Evolutionary conservation across 2,329 filamentous ascomycete species (phyloP).

Genomic region (Pseudogymnoascus sp.): DNA sequence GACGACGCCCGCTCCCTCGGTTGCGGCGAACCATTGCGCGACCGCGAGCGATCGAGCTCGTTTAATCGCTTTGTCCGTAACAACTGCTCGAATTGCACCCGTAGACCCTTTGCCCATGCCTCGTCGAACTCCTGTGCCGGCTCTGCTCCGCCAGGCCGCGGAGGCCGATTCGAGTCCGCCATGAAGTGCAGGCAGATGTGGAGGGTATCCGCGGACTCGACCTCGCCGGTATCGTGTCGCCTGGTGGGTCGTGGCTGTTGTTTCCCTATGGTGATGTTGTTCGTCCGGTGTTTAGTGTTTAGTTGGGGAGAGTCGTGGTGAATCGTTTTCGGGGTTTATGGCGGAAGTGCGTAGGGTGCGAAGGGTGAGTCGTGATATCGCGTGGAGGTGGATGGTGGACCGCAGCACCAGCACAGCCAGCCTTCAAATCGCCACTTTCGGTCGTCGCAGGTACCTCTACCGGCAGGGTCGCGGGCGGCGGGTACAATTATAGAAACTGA

Average conservation of each 20-base stretch:
- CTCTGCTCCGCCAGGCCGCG: conserved; percentile 9
- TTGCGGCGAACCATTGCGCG: conserved; percentile 49
- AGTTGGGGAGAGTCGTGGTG: background rate
- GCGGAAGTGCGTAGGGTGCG: background rate
- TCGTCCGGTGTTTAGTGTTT: background rate
- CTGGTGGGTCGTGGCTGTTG: conserved; percentile 2
- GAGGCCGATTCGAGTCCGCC: conserved; percentile 20
- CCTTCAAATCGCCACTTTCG: conserved; percentile 9
- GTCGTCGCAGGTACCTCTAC: background rate
- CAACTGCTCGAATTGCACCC: conserved; percentile 76
- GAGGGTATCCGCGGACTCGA: conserved; percentile 15
- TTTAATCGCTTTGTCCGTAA: conserved; percentile 82
- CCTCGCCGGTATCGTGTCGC: conserved; percentile 7
- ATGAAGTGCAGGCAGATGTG: conserved; percentile 22
- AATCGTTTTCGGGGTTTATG: background rate
- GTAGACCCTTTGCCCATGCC: conserved; percentile 69
- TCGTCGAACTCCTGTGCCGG: conserved; percentile 44
- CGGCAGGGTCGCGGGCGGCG: background rate
- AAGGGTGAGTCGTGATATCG: conserved; percentile 3
- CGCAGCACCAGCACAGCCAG: conserved; percentile 13
- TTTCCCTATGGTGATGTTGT: conserved; percentile 2
- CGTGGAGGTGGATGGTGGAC: conserved; percentile 10
- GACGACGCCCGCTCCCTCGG: conserved; percentile 43
- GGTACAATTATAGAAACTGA: background rate
- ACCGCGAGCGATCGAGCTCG: conserved; percentile 60